phyloP scores from a whole-genome alignment of 2,329 filamentous ascomycete genomes.

The Phialophora verrucosa region DNA sequence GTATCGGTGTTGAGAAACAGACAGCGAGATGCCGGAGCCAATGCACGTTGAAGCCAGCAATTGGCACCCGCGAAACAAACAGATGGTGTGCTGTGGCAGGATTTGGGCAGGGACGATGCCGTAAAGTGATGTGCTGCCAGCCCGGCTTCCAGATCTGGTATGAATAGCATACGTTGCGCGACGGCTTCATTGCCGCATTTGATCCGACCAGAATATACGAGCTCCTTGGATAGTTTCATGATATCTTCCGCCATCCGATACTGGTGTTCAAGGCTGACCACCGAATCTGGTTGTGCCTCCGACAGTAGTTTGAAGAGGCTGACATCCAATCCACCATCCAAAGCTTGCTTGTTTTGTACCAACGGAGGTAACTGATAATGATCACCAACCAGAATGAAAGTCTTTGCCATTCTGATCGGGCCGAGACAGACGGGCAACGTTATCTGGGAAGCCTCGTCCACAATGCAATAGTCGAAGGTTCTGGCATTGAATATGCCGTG shows the following conservation, averaged over 20 bases:
- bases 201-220: conserved; percentile 90
- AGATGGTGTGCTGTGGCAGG: conserved; percentile 29
- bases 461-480: conserved; percentile 96
- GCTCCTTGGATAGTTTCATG: conserved; percentile 88
- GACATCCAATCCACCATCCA: conserved; percentile 83
- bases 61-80: conserved; percentile 44
- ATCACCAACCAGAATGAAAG: conserved; percentile 93
- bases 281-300: conserved; percentile 82
- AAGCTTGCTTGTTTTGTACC: conserved; percentile 88
- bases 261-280: conserved; percentile 91
- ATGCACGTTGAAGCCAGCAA: conserved; percentile 79
- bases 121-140: conserved; percentile 67
- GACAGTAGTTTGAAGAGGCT: conserved; percentile 94
- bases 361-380: conserved; percentile 95
- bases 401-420: conserved; percentile 88
- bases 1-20: conserved; percentile 89
- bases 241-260: conserved; percentile 99
- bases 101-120: conserved; percentile 47
- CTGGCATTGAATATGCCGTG: conserved; percentile 87
- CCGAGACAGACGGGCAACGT: conserved; percentile 93
- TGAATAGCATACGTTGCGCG: conserved; percentile 68
- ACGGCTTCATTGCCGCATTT: conserved; percentile 85
- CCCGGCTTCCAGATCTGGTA: conserved; percentile 67
- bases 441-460: conserved; percentile 97
- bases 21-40: conserved; percentile 74